phyloP scores from a whole-genome alignment of 2,329 filamentous ascomycete species.

The Metarhizium sp. region DNA sequence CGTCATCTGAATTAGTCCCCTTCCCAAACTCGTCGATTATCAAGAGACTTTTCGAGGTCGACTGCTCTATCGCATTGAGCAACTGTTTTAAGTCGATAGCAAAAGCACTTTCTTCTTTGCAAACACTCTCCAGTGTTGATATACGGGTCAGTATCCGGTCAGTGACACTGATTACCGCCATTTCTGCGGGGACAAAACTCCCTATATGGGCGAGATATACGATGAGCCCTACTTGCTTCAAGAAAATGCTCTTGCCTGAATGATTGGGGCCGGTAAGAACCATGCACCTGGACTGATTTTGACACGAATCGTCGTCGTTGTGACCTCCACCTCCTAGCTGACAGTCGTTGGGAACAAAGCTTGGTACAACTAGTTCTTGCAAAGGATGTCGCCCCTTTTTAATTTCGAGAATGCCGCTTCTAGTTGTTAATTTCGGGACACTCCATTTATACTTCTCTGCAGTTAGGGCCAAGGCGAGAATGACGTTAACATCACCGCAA shows the following conservation, averaged over 20 bases:
- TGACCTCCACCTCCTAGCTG: slow-evolving; percentile 52
- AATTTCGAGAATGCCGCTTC: slow-evolving; percentile 61
- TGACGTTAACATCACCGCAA: slow-evolving; percentile 78
- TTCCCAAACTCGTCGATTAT: slow-evolving; percentile 89
- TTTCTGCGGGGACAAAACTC: slow-evolving; percentile 77
- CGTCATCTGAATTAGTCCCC: slow-evolving; percentile 49
- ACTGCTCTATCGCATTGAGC: slow-evolving; percentile 63
- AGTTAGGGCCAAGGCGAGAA: slow-evolving; percentile 70
- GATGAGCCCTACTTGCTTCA: slow-evolving; percentile 87
- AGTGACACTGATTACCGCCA: slow-evolving; percentile 72
- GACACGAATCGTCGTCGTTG: neutral
- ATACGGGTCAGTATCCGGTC: slow-evolving; percentile 89
- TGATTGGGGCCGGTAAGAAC: slow-evolving; percentile 90
- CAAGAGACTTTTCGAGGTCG: slow-evolving; percentile 68
- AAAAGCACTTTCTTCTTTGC: slow-evolving; percentile 52
- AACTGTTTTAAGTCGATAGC: slow-evolving; percentile 81
- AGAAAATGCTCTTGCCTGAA: slow-evolving; percentile 91
- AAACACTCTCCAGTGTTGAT: slow-evolving; percentile 58
- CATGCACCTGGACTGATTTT: slow-evolving; percentile 39
- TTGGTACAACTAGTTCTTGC: slow-evolving; percentile 72
- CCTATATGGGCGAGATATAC: slow-evolving; percentile 90
- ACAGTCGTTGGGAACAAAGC: slow-evolving; percentile 78
- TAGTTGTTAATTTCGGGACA: slow-evolving; percentile 57
- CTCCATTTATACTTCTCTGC: slow-evolving; percentile 65
- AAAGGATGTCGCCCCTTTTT: slow-evolving; percentile 74